These are phyloP conservation scores for Trichoderma sp. DNA, from an alignment of 2,329 filamentous ascomycete species.

Conservation along the genomic window DNA sequence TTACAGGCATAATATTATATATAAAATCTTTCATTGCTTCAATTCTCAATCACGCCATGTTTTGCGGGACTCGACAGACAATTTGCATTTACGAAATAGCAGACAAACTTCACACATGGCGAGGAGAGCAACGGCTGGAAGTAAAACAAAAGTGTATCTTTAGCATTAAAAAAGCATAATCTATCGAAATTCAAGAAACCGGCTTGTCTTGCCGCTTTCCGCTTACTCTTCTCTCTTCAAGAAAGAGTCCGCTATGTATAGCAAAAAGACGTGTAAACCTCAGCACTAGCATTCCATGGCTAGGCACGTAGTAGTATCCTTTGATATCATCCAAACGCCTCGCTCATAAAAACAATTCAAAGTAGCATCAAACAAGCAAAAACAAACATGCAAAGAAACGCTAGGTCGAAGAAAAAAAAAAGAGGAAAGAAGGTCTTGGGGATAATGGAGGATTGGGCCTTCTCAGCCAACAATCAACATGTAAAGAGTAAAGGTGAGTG, in stretches of 20 bases:
- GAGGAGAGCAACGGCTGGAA: background rate
- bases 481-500: background rate
- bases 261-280: background rate
- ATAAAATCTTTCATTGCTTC: background rate
- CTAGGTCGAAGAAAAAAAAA: background rate
- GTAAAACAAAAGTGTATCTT: background rate
- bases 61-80: no score
- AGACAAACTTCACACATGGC: background rate
- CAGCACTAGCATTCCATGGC: conserved; percentile 8
- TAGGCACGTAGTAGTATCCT: background rate
- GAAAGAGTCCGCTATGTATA: background rate
- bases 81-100: background rate
- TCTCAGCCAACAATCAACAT: background rate
- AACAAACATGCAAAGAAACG: background rate
- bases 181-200: background rate
- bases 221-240: background rate
- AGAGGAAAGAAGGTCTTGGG: background rate
- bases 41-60: background rate
- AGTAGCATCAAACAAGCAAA: background rate
- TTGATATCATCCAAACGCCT: conserved; percentile 18
- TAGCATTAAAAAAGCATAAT: conserved; percentile 1
- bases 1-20: background rate
- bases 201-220: background rate
- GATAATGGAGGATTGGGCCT: background rate
- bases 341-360: conserved; percentile 9